phyloP scores from a whole-genome alignment of 768 basidiomycete genomes.

The Russula olivacea region DNA sequence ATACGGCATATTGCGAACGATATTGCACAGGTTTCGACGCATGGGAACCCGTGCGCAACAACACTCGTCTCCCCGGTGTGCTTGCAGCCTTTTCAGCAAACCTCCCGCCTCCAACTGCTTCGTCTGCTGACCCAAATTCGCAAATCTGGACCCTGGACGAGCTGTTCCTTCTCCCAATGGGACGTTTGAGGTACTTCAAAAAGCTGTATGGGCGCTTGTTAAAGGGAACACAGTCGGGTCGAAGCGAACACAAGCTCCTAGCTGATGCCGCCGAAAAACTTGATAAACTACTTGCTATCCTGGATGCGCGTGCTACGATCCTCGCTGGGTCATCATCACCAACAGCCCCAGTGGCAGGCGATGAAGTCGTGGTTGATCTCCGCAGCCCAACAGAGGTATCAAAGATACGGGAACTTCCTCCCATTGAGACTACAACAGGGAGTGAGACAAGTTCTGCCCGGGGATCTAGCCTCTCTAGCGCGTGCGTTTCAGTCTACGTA shows the following conservation, averaged over 20 bases:
- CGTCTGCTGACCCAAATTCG: conserved; percentile 35
- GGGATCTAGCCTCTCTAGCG: conserved; percentile 46
- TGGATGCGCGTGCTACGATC: conserved; percentile 54
- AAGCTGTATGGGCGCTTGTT: conserved; percentile 82
- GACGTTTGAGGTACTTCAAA: conserved; percentile 84
- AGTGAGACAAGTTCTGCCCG: conserved; percentile 49
- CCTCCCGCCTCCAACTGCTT: conserved; percentile 49
- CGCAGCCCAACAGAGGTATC: conserved; percentile 25
- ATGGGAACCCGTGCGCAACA: conserved; percentile 76
- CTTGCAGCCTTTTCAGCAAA: conserved; percentile 62
- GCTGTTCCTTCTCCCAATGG: conserved; percentile 81
- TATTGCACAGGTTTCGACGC: conserved; percentile 74
- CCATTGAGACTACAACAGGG: conserved; percentile 32
- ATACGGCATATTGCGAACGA: conserved; percentile 70
- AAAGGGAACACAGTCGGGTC: conserved; percentile 79
- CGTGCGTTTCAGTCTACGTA: conserved; percentile 38
- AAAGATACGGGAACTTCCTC: conserved; percentile 20
- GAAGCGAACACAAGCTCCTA: conserved; percentile 80
- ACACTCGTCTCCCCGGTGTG: conserved; percentile 61
- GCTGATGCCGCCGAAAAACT: conserved; percentile 76
- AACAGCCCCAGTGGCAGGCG: conserved; percentile 37
- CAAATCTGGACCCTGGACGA: conserved; percentile 76
- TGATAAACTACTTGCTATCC: conserved; percentile 59
- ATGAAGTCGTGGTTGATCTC: conserved; percentile 55
- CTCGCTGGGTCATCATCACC: conserved; percentile 39